Evolutionary conservation across 768 basidiomycete genomes (phyloP).

Genomic region (Boletus rubescentipes): DNA sequence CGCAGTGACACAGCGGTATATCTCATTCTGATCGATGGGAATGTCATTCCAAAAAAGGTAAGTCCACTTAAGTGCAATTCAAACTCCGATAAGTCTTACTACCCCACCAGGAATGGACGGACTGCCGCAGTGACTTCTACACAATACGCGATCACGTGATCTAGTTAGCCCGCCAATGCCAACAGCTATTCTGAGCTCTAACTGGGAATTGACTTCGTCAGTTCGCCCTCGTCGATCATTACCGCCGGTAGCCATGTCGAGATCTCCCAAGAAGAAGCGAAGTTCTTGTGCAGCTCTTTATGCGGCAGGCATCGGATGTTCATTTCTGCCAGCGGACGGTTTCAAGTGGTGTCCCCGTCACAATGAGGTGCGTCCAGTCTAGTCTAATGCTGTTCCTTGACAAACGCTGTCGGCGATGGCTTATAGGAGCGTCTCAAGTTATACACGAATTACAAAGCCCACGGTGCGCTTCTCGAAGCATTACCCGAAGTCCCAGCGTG

Average conservation of each 20-base stretch:
- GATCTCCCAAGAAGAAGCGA: conserved; percentile 9
- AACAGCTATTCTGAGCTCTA: background rate
- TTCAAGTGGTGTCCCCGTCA: conserved; percentile 31
- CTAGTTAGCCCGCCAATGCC: background rate
- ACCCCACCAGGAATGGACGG: no score
- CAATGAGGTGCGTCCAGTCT: conserved; percentile 25
- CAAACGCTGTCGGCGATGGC: background rate
- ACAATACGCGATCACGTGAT: conserved; percentile 8
- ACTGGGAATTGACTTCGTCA: background rate
- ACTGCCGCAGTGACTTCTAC: no score
- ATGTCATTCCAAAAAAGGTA: no score
- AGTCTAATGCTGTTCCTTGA: background rate
- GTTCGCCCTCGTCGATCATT: background rate
- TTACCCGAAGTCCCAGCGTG: conserved; percentile 30
- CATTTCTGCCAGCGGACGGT: conserved; percentile 6
- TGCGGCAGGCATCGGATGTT: conserved; percentile 14
- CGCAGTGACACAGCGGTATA: no score
- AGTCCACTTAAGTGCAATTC: no score
- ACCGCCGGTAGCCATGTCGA: background rate
- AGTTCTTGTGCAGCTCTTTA: conserved; percentile 19
- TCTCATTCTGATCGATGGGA: no score
- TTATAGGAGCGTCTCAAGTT: conserved; percentile 36
- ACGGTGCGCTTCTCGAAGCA: conserved; percentile 31
- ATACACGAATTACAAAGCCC: conserved; percentile 37
- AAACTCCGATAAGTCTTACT: no score